Percentiles rank a stretch among this genome's conserved stretches.
Conservation (phyloP, 2,329 filamentous ascomycete species). For the Incumbomyces delicatus region DNA sequence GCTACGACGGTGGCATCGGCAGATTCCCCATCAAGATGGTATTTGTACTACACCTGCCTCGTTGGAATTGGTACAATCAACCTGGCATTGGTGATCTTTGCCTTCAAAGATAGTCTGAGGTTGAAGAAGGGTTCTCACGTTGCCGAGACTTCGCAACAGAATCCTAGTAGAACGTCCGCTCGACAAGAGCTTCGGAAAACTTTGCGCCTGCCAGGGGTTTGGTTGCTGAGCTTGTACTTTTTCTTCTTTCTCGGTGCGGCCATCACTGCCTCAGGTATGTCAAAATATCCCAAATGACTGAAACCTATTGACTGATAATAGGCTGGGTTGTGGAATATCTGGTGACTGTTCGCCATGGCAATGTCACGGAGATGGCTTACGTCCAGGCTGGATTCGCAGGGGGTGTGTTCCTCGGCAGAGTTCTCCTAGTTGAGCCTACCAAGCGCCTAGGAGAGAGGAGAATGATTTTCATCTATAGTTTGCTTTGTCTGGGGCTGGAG, state of each 20-base stretch:
- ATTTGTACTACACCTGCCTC: constrained; percentile 63
- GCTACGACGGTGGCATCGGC: constrained; percentile 53
- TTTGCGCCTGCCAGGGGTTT: constrained; percentile 42
- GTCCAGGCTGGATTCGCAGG: constrained; percentile 66
- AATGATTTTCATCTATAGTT: constrained; percentile 51
- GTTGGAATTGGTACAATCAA: constrained; percentile 27
- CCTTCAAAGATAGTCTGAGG: constrained; percentile 42
- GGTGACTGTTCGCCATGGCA: constrained; percentile 60
- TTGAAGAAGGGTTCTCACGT: constrained; percentile 23
- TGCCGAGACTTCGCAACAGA: constrained; percentile 30
- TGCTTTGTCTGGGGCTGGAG: constrained; percentile 52
- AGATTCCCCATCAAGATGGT: constrained; percentile 47
- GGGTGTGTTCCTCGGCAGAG: constrained; percentile 61
- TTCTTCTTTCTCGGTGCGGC: constrained; percentile 65
- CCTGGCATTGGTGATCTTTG: constrained; percentile 18
- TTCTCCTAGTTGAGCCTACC: constrained; percentile 63
- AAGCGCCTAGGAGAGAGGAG: constrained; percentile 57
- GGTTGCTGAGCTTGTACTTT: constrained; percentile 60
- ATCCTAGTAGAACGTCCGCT: constrained; percentile 16
- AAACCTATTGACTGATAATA: constrained; percentile 48
- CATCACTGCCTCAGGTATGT: constrained; percentile 61
- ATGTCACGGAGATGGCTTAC: constrained; percentile 62
- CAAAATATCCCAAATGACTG: constrained; percentile 50
- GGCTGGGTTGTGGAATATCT: constrained; percentile 69
- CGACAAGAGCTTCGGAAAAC: constrained; percentile 13